Evolutionary conservation across 176 grass and related monocot species (phyloP).

Genomic region (Tillandsia fasciculata): DNA sequence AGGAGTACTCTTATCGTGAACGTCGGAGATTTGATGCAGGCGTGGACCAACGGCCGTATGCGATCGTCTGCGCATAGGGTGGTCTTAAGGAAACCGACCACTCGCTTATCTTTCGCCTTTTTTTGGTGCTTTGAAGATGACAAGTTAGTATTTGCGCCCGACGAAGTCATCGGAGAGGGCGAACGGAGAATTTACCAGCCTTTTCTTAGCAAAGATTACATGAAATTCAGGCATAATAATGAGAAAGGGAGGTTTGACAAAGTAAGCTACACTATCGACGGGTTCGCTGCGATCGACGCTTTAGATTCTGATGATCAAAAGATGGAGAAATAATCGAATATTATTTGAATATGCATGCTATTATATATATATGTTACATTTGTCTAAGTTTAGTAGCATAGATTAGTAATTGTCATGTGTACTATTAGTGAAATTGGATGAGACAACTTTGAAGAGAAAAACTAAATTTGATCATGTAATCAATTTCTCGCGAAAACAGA

Average conservation of each 20-base stretch:
- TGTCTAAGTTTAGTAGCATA: no score
- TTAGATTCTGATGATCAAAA: no score
- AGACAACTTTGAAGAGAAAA: no score
- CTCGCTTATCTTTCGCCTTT: neutral
- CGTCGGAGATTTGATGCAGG: conserved; percentile 12
- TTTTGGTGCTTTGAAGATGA: conserved; percentile 16
- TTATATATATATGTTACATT: no score
- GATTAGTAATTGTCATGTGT: no score
- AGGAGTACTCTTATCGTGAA: neutral
- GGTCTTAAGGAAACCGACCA: neutral
- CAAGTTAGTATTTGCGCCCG: conserved; percentile 2
- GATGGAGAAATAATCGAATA: no score
- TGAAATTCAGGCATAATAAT: neutral
- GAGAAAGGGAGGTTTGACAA: neutral
- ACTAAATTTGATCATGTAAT: no score
- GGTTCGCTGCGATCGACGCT: neutral
- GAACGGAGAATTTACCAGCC: neutral
- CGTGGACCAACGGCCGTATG: conserved; percentile 4
- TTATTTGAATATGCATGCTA: no score
- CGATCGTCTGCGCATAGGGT: neutral
- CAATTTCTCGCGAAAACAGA: no score
- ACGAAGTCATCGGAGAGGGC: neutral
- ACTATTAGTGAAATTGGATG: no score
- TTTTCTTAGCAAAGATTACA: conserved; percentile 6
- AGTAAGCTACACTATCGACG: neutral